These are phyloP conservation scores for Solanum hybrid DNA, from an alignment of 305 asterid genomes.

Conservation along the genomic window DNA sequence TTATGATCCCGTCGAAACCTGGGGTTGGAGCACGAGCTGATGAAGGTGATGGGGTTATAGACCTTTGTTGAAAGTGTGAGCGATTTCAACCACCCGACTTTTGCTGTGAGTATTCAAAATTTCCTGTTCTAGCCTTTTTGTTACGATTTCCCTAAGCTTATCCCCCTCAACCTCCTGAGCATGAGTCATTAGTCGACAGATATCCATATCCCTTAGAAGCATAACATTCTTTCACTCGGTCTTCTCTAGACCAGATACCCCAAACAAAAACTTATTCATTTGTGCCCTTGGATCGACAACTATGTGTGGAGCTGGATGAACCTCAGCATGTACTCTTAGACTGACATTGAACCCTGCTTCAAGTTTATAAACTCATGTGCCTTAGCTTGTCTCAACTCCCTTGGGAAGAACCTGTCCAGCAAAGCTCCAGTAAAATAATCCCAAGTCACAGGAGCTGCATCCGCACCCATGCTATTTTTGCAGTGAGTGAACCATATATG, in stretches of 20 bases:
- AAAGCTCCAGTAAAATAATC: background rate
- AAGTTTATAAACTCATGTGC: background rate
- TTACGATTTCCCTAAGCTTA: background rate
- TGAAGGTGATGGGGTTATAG: background rate
- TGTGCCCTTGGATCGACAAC: background rate
- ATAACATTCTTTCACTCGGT: background rate
- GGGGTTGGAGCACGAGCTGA: background rate
- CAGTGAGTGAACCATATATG: background rate
- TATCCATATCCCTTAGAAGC: background rate
- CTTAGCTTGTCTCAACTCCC: background rate
- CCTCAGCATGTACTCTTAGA: background rate
- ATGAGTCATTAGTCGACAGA: background rate
- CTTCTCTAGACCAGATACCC: background rate
- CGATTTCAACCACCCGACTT: background rate
- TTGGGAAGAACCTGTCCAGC: background rate
- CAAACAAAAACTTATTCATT: background rate
- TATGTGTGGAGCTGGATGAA: background rate
- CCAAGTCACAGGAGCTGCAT: background rate
- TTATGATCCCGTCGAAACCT: no score
- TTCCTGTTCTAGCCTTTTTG: background rate
- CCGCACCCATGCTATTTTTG: background rate
- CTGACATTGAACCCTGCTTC: background rate
- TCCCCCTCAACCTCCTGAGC: background rate
- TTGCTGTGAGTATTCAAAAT: background rate
- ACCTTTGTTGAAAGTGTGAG: background rate